Base-by-base conservation (phyloP, 2,329 filamentous ascomycete species). In the Penicillium polonicum region DNA sequence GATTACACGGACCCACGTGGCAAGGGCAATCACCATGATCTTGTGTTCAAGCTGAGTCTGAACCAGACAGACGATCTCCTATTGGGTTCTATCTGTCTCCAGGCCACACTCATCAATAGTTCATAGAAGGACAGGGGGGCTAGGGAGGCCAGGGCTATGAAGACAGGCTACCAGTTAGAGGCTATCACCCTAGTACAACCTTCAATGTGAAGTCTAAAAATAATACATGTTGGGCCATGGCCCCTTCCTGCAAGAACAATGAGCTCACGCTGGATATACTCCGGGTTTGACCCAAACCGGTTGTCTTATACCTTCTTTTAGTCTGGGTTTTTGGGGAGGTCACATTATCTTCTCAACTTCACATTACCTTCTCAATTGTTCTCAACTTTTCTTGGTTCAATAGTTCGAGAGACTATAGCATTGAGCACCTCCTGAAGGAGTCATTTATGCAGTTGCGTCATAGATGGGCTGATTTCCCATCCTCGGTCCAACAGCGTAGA, bases 191-290 rank as follows among this genome's bases (percentile, higher is more conserved):
- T 48, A 31, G 42, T 27, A 23, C 49, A 29, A 39, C 41, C 3
- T 46, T n/a, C 49, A 42, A 33, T 48, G 2, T 42, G 21, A 57
- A 53, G 49, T 42, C 49, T 57, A 53, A 53, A 53, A 57, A 53
- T 57, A 53, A 48, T 49, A 53, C 49, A 36, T n/a, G 36, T 41
- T 29, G 29, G 12, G 29, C 13, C 39, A 36, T 38, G 13, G 5
- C 25, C 35, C 27, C 27, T 35, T 41, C 5, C 15, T 23, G n/a
- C 19, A 21, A 41, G n/a, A 48, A 33, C 3, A 21, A 48, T 10
- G 27, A 41, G 21, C 17, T 35, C 38, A 42, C 13, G 6, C 21
- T 45, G 21, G 13, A 57, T 53, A 53, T 57, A 39, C 49, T 53
- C 55, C 55, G 55, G 49, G 25, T 2, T 57, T 27, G n/a, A 38